Conservation (phyloP, 768 basidiomycete species). For the Suillus ampliporus region DNA sequence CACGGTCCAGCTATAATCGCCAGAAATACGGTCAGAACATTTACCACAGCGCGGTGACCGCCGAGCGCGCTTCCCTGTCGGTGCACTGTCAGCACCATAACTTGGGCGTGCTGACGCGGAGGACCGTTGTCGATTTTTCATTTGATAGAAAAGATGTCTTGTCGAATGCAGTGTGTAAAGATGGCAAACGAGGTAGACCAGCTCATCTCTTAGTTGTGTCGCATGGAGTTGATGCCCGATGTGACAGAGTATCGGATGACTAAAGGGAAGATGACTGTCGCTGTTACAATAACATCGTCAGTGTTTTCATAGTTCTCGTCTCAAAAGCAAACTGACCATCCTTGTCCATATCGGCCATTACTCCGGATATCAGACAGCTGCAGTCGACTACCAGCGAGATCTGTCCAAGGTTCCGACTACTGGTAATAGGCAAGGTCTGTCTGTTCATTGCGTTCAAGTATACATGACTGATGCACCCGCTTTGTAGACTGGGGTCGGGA, state of each 20-base stretch:
- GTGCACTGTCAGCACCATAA: constrained; percentile 10
- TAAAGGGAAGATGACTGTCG: constrained; percentile 4
- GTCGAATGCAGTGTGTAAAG: not conserved
- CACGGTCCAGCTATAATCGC: too few species aligned
- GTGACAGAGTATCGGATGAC: not conserved
- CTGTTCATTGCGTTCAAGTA: not conserved
- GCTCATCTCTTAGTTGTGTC: not conserved
- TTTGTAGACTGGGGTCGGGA: constrained; percentile 13
- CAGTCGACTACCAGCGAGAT: not conserved
- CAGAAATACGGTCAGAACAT: not conserved
- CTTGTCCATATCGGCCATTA: not conserved
- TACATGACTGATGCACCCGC: not conserved
- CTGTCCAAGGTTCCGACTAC: constrained; percentile 16
- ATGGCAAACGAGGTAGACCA: constrained; percentile 8
- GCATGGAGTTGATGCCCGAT: not conserved
- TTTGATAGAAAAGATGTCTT: constrained; percentile 6
- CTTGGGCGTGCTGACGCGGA: constrained; percentile 5
- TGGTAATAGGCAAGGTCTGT: constrained; percentile 15
- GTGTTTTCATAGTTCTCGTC: not conserved
- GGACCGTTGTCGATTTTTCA: constrained; percentile 6
- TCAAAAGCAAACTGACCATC: not conserved
- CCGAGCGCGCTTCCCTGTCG: not conserved
- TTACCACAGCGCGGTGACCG: constrained; percentile 1
- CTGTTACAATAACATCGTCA: not conserved
- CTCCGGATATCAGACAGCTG: constrained; percentile 8